Base-by-base conservation (phyloP, 306 rosid genomes). In the Prunus mongolica region DNA sequence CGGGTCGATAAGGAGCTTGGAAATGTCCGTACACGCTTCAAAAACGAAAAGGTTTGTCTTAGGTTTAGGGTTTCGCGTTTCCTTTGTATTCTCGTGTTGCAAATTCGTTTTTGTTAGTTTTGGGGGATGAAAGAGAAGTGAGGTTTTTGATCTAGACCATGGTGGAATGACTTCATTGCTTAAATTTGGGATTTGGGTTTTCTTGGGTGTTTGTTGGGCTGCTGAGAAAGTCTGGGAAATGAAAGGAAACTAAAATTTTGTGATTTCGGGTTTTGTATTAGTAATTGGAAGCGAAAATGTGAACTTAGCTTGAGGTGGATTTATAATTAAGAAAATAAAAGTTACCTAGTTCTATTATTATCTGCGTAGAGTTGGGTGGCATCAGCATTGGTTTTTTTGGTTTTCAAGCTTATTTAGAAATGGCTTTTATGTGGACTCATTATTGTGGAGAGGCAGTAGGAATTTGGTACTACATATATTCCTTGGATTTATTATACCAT, bases 1-100 rank as follows among this genome's bases (percentile, higher is more conserved):
- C 96, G 99, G 14, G 99, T 96, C 41, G 99, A 96, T 63, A 96
- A 96, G 83, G 99, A 96, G 86, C 97, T 96, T 27, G 99, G 99
- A n/a, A 96, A 96, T 82, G 78, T 96, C 51, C 98, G 99, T 54
- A 91, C 96, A 3, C 97, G 98, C 87, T 96, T 96, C 91, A 96
- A 96, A 82, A 96, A 96, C 78, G 99, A 96, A 67, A 96, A 86
- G 99, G 99, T 87, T 22, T 8, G 74, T 34, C 19, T 18, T 25
- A 19, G 14, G 34, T 16, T 54, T 65, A 65, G 69, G 27, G 61
- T 41, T 71, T 63, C 46, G 60, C 44, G 15, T 22, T 75, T 50
- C 28, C 10, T 44, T 27, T 66, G 58, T 55, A 34, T 28, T 50
- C 54, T 14, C 44, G 68, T 47, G 57, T 32, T 54, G 76, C 20